Evolutionary conservation across 1,139 yeast species (phyloP), one percentile per base, ranked within the genome.

Genomic region (Blastobotrys aristatus): DNA sequence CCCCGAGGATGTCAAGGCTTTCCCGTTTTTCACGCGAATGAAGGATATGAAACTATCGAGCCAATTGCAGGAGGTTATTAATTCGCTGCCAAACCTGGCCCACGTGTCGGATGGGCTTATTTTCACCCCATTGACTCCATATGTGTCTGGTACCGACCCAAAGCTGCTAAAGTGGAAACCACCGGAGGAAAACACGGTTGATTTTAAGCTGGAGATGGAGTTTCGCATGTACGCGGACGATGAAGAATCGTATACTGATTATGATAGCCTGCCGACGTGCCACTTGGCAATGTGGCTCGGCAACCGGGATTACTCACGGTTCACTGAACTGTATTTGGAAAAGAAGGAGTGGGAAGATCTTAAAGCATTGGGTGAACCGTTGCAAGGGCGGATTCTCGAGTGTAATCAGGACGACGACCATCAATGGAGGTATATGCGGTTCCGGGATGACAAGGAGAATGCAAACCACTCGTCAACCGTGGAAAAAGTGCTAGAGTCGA

Each of bases 91-190:
- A 39, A 76, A 79, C 47, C 72, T 92, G 46, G 85, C 87, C 33
- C 97, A 94, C 65, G 85, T 86, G 49, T 83, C 95, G 1, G 99
- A 94, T 68, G 99, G 99, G 1, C 75, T 94, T 34, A 88, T 94
- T 52, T 87, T 88, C 64, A 94, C 99, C 1, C 87, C 96, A 57
- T 86, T 94, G 31, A 79, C 94, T 0, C 95, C 96, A 0, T 94
- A 94, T 66, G 75, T 79, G 3, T 80, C 82, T 55, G 97, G 97
- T 11, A 90, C 97, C 0, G 97, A 92, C 64, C 76, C 79, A 3
- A 79, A 66, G 31, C 66, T 70, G 41, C 69, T 94, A 48, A 94
- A 94, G 66, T 94, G 99, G 99, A 94, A 94, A 60, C 97, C 98
- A 0, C 89, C 95, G 8, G 86, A 87, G 52, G 98, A 92, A 65